A percentile compares a stretch with the other conserved stretches of the same genome.
Evolutionary conservation across 2,329 filamentous ascomycete species (phyloP).

Genomic region (Podosphaera leucotricha): DNA sequence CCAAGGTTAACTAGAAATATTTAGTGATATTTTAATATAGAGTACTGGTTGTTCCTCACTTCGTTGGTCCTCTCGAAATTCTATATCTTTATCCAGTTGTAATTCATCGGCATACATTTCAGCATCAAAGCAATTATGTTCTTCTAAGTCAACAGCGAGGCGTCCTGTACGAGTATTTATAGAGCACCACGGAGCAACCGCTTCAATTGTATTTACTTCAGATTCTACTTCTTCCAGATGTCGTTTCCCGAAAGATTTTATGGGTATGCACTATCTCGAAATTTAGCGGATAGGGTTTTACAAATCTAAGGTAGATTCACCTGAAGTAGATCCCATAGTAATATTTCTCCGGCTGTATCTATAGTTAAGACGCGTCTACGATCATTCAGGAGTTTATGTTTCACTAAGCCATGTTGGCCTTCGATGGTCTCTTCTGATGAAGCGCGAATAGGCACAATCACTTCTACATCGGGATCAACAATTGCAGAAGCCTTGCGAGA

Average conservation of each 20-base stretch:
- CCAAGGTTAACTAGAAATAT: constrained; percentile 59
- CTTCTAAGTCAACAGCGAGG: constrained; percentile 73
- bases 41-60: constrained; percentile 29
- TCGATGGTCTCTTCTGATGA: constrained; percentile 65
- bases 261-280: constrained; percentile 44
- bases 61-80: constrained; percentile 81
- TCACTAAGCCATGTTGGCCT: constrained; percentile 84
- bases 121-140: constrained; percentile 90
- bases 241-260: constrained; percentile 81
- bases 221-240: constrained; percentile 82
- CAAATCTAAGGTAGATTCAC: constrained; percentile 21
- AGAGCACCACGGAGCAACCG: constrained; percentile 86
- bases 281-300: constrained; percentile 10
- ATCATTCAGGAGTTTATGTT: constrained; percentile 80
- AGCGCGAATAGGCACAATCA: constrained; percentile 39
- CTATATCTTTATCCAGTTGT: constrained; percentile 43
- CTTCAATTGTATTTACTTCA: constrained; percentile 68
- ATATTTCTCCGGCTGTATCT: constrained; percentile 83
- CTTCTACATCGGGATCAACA: constrained; percentile 23
- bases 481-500: constrained; percentile 31
- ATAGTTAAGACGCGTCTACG: constrained; percentile 70
- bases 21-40: not conserved
- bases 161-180: constrained; percentile 85
- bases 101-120: constrained; percentile 93
- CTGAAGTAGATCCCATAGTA: constrained; percentile 82